Evolutionary conservation across 129 eudicot species (phyloP), one percentile per base, ranked within the genome.

Genomic region (Chrysanthemum seticuspe): DNA sequence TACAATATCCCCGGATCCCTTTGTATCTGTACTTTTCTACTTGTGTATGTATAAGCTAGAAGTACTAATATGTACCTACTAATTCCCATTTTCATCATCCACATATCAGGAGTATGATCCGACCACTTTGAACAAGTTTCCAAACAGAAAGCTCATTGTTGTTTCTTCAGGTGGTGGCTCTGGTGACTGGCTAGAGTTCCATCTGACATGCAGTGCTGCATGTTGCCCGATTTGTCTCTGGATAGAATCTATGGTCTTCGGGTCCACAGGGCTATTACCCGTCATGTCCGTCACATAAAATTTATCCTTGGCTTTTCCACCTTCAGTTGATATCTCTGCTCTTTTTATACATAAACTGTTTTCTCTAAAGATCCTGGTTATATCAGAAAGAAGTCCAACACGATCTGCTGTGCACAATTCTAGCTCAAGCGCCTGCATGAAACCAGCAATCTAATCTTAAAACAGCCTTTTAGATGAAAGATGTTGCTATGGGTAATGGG

Each of bases 201-300:
- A 82, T 84, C 83, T 84, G 14, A 81, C 96, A 34, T 82, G 90
- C 64, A 89, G 74, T 13, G 70, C 54, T 4, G 85, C 75, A 44
- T 81, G 85, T 72, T 81, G 82, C n/a, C 95, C 96, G 16, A 93
- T 75, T 77, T 93, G 90, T 57, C 74, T 76, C 13, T 77, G 82
- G 18, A 93, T 87, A 3, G 86, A 87, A 63, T 93, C 92, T 48
- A 93, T 76, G 13, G 84, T 87, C 74, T 78, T 84, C 6, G 80
- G 89, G 50, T 87, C 98, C 23, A 93, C 96, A 8, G 90, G 90
- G 53, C 70, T 65, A 50, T 77, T 85, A 15, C 96, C 92, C 0
- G 81, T 84, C 79, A 93, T 96, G 66, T 90, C 96, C 21, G 96
- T 93, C 16, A 93, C 98, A 52, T 85, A 86, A 67, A 93, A 89